phyloP scores from a whole-genome alignment of 305 asterid genomes.

The Rubia tinctorum region DNA sequence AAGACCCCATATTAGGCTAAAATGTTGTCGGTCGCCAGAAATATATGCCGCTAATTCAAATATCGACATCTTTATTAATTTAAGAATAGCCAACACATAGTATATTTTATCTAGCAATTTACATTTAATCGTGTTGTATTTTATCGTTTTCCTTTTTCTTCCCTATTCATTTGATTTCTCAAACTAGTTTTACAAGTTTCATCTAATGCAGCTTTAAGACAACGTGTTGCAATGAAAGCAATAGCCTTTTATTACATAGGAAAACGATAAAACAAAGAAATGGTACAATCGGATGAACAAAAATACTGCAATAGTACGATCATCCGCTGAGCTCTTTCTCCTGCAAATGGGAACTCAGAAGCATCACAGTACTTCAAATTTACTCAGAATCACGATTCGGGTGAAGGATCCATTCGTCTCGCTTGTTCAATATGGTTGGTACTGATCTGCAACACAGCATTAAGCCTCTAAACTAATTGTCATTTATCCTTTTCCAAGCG shows the following conservation, averaged over 20 bases:
- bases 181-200: no score
- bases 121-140: no score
- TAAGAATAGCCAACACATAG: no score
- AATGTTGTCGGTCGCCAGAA: no score
- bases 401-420: background rate
- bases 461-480: background rate
- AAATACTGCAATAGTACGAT: background rate
- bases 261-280: background rate
- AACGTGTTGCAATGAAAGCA: background rate
- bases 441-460: slow-evolving; percentile 2
- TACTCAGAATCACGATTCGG: background rate
- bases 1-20: no score
- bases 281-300: background rate
- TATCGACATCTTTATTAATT: no score
- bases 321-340: background rate
- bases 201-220: no score
- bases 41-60: no score
- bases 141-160: no score
- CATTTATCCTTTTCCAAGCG: background rate
- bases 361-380: background rate
- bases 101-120: no score
- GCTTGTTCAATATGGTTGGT: background rate
- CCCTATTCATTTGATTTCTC: no score
- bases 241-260: background rate
- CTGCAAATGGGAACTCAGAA: background rate